These are phyloP conservation scores for Botrytis galanthina DNA, from an alignment of 2,329 filamentous ascomycete genomes.

Conservation along the genomic window DNA sequence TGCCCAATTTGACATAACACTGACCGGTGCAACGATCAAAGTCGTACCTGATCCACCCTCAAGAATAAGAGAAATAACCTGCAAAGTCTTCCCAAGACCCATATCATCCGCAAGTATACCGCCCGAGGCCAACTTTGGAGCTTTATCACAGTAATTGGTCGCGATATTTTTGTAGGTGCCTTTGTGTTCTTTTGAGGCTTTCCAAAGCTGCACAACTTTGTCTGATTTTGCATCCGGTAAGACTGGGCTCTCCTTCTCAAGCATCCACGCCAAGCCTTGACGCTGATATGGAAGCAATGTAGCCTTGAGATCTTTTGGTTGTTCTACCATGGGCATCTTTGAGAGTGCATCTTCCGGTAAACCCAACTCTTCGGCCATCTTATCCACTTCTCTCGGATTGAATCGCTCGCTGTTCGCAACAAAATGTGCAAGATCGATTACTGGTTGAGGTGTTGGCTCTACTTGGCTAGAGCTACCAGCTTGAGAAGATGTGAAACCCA, in stretches of 20 bases:
- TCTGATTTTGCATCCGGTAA: constrained; percentile 58
- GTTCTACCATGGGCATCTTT: constrained; percentile 68
- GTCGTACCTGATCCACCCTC: constrained; percentile 57
- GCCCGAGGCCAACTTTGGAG: constrained; percentile 68
- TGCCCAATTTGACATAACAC: constrained; percentile 89
- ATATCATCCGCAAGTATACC: constrained; percentile 91
- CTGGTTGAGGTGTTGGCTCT: constrained; percentile 24
- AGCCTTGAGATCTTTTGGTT: constrained; percentile 64
- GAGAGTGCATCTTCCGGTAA: constrained; percentile 61
- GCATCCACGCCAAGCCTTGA: constrained; percentile 77
- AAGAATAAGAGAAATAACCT: constrained; percentile 77
- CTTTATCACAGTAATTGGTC: constrained; percentile 62
- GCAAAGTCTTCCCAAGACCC: constrained; percentile 88
- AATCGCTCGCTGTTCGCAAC: constrained; percentile 65
- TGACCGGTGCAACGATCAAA: constrained; percentile 77
- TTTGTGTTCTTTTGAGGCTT: constrained; percentile 44
- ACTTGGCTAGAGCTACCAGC: constrained; percentile 22
- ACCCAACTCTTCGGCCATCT: constrained; percentile 59
- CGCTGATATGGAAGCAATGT: constrained; percentile 76
- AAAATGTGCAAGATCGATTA: constrained; percentile 50
- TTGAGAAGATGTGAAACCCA: constrained; percentile 31
- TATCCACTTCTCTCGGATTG: constrained; percentile 65
- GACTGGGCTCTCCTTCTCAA: constrained; percentile 68
- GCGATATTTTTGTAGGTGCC: constrained; percentile 64
- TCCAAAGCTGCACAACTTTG: constrained; percentile 77